phyloP scores from a whole-genome alignment of 768 basidiomycete genomes.

The Antrodiella citrinella region DNA sequence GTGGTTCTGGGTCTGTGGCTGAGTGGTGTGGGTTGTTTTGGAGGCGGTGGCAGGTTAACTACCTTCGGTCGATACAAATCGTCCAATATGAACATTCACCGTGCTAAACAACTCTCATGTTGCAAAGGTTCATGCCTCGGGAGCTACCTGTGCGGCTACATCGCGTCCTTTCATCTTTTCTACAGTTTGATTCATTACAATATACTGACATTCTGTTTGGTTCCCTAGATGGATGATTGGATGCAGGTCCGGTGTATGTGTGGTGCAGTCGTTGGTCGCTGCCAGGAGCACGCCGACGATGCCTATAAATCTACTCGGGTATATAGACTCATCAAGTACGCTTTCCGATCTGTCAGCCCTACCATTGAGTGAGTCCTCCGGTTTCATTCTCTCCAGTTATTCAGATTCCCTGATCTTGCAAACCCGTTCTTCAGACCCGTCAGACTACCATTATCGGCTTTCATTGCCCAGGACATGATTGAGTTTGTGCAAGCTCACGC shows the following conservation, averaged over 20 bases:
- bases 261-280: constrained; percentile 74
- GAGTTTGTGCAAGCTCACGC: constrained; percentile 91
- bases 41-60: constrained; percentile 25
- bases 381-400: neutral
- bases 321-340: constrained; percentile 78
- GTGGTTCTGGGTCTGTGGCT: constrained; percentile 39
- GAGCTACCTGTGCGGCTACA: constrained; percentile 92
- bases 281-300: constrained; percentile 38
- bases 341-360: constrained; percentile 63
- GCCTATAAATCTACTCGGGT: constrained; percentile 29
- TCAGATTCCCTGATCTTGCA: constrained; percentile 1
- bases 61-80: constrained; percentile 87
- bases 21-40: constrained; percentile 16
- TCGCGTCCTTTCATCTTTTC: constrained; percentile 18
- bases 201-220: neutral
- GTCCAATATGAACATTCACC: constrained; percentile 67
- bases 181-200: constrained; percentile 3
- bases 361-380: constrained; percentile 47
- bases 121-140: constrained; percentile 58
- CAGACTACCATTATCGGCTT: constrained; percentile 69
- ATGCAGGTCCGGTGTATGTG: constrained; percentile 66
- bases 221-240: constrained; percentile 47
- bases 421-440: constrained; percentile 27
- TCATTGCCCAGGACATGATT: constrained; percentile 84
- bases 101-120: constrained; percentile 85